Percentiles rank a stretch among this genome's conserved stretches.
Evolutionary conservation across 345 rosid species (phyloP).

Genomic region (Noccaea bulbosa): DNA sequence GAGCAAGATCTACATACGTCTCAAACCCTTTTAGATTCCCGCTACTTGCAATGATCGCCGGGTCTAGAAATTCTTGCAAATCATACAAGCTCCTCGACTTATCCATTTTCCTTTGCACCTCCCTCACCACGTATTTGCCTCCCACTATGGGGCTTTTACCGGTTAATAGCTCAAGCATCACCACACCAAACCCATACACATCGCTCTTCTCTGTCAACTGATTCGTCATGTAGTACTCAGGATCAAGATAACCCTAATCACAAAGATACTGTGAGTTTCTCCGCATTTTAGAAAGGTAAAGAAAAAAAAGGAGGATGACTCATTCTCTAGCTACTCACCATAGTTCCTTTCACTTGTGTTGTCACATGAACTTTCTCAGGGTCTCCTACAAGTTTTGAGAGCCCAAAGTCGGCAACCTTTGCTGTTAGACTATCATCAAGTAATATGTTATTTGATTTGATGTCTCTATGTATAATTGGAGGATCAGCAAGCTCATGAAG

Average conservation of each 20-base stretch:
- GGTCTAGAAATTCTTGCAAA: conserved; percentile 67
- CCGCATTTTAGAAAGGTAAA: conserved; percentile 36
- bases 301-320: neutral
- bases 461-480: conserved; percentile 90
- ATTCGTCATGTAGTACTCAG: conserved; percentile 91
- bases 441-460: conserved; percentile 79
- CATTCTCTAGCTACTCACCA: conserved; percentile 55
- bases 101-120: conserved; percentile 61
- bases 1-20: conserved; percentile 63
- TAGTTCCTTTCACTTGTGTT: conserved; percentile 94
- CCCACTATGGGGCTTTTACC: conserved; percentile 72
- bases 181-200: conserved; percentile 87
- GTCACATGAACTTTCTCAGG: conserved; percentile 66
- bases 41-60: conserved; percentile 48
- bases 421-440: conserved; percentile 74
- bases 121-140: conserved; percentile 82
- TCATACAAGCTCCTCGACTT: conserved; percentile 58
- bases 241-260: conserved; percentile 79
- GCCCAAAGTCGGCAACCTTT: conserved; percentile 92
- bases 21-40: conserved; percentile 57
- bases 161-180: conserved; percentile 70
- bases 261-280: conserved; percentile 7
- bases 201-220: conserved; percentile 89
- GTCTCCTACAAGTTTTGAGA: conserved; percentile 68
- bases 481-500: conserved; percentile 92